These are phyloP conservation scores for Tubosaeta sp. DNA, from an alignment of 768 basidiomycete species.

Conservation along the genomic window DNA sequence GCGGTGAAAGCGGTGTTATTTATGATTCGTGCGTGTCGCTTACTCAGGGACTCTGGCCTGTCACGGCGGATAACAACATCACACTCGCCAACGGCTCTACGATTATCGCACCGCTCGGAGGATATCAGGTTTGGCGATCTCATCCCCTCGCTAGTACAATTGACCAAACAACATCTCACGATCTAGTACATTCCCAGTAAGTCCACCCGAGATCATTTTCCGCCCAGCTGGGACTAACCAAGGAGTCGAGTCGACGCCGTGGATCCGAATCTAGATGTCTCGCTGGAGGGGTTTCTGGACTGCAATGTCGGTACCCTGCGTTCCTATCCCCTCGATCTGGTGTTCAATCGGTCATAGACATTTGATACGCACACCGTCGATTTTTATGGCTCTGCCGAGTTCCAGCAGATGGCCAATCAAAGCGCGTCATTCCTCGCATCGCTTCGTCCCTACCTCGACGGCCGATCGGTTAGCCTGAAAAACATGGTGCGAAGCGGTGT, in stretches of 20 bases:
- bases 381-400: conserved; percentile 54
- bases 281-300: conserved; percentile 61
- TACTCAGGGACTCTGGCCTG: conserved; percentile 66
- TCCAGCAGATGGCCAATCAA: conserved; percentile 42
- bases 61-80: conserved; percentile 40
- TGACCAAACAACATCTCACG: background rate
- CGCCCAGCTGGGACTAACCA: conserved; percentile 2
- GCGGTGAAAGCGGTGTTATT: conserved; percentile 66
- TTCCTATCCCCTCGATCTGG: background rate
- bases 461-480: conserved; percentile 45
- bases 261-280: conserved; percentile 55
- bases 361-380: conserved; percentile 43
- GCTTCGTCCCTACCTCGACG: conserved; percentile 51
- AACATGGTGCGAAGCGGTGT: conserved; percentile 47
- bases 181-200: conserved; percentile 40
- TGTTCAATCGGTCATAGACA: conserved; percentile 32
- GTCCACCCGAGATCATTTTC: conserved; percentile 6
- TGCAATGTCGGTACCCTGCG: conserved; percentile 42
- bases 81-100: conserved; percentile 65
- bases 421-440: conserved; percentile 45
- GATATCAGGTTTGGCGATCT: conserved; percentile 50
- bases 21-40: conserved; percentile 63
- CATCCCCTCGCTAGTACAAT: conserved; percentile 16
- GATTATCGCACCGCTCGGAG: conserved; percentile 53
- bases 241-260: conserved; percentile 53